Evolutionary conservation across 495 filamentous ascomycete genomes (phyloP).

Genomic region (Neurospora sp.): DNA sequence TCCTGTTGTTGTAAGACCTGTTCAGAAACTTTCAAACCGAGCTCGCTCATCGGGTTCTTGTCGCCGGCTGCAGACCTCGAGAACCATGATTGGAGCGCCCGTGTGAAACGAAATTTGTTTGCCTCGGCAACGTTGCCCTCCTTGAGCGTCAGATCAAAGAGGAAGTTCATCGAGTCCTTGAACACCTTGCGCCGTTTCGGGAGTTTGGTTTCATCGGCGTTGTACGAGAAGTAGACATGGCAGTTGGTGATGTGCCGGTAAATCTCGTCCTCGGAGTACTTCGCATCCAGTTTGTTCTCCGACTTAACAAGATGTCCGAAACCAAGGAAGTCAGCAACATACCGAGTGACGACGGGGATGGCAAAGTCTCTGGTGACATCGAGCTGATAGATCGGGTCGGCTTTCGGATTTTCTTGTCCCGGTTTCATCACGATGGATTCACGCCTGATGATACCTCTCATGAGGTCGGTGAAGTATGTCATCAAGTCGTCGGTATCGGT

Average conservation of each 20-base stretch:
- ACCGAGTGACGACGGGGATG: constrained; percentile 9
- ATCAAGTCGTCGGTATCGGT: background rate
- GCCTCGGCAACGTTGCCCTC: constrained; percentile 2
- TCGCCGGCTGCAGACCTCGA: background rate
- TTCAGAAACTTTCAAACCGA: constrained; percentile 1
- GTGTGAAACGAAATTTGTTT: background rate
- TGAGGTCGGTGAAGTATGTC: constrained; percentile 1
- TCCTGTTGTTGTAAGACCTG: constrained; percentile 4
- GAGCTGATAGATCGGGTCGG: constrained; percentile 4
- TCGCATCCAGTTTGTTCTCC: background rate
- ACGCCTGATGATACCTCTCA: constrained; percentile 7
- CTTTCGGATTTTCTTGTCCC: background rate
- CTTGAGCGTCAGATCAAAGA: constrained; percentile 3
- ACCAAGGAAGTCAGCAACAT: constrained; percentile 12
- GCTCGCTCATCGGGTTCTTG: constrained; percentile 4
- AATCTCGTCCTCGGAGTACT: constrained; percentile 11
- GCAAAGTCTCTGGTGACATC: constrained; percentile 12
- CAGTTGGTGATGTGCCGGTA: constrained; percentile 15
- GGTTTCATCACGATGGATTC: constrained; percentile 6
- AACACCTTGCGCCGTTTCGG: constrained; percentile 9
- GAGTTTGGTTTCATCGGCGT: constrained; percentile 9
- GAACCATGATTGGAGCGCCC: background rate
- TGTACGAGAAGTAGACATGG: constrained; percentile 12
- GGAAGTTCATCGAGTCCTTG: constrained; percentile 1
- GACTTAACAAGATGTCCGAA: constrained; percentile 5